Percentiles rank a stretch among this genome's conserved stretches.
phyloP scores from a whole-genome alignment of 257 asterid genomes.

The Rauvolfia tetraphylla region DNA sequence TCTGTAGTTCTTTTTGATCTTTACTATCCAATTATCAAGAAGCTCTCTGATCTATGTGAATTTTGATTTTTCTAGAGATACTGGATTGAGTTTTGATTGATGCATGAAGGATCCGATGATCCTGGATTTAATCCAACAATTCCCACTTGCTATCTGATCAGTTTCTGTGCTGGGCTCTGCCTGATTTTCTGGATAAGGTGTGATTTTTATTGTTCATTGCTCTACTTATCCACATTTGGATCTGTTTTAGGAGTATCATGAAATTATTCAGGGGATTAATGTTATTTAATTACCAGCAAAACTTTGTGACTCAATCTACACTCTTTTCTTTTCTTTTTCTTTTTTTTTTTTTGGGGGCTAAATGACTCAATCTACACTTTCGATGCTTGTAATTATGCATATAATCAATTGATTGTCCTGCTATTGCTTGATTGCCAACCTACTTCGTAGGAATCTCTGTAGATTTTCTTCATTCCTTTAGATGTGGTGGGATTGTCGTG shows the following conservation, averaged over 20 bases:
- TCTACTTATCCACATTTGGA: conserved; percentile 31
- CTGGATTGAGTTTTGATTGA: conserved; percentile 43
- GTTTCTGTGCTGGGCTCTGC: conserved; percentile 53
- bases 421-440: not conserved
- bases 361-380: too few relatives aligned
- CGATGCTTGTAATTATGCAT: conserved; percentile 12
- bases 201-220: conserved; percentile 16
- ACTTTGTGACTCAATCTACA: conserved; percentile 11
- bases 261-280: conserved; percentile 6
- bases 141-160: conserved; percentile 53
- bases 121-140: conserved; percentile 45
- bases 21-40: conserved; percentile 9
- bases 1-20: conserved; percentile 13
- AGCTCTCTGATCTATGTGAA: conserved; percentile 52
- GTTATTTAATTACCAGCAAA: conserved; percentile 18
- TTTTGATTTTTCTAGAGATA: conserved; percentile 34
- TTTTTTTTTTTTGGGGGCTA: too few relatives aligned
- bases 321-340: too few relatives aligned
- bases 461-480: conserved; percentile 1
- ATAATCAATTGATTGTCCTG: conserved; percentile 18
- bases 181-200: conserved; percentile 70
- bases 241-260: conserved; percentile 31
- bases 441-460: not conserved
- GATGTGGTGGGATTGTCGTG: conserved; percentile 15
- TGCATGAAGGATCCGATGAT: conserved; percentile 71